Evolutionary conservation across 306 rosid genomes (phyloP), one percentile per base, ranked within the genome.

Genomic region (Cyclanthera cordifolia): DNA sequence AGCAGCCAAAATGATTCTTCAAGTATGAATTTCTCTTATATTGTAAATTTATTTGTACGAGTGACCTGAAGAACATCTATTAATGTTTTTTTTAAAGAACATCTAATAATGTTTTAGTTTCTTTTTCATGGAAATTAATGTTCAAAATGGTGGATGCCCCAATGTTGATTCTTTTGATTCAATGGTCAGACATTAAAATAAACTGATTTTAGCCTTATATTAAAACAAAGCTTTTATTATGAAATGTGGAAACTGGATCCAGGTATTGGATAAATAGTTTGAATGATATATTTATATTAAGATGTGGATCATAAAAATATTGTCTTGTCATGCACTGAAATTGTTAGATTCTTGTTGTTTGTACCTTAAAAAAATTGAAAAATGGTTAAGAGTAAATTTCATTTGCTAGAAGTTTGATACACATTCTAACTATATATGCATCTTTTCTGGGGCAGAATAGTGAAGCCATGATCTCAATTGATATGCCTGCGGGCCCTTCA

Each of bases 401-500:
- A 13, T 68, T 68, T 49, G 13, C 12, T 47, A 15, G 52, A 64
- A 24, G 8, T 45, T 45, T 45, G 49, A 2, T 17, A 16, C 10
- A 4, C 45, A 47, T 69, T 48, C n/a, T 68, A 10, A 50, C 41
- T 17, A 39, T 69, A 9, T 69, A 16, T 17, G n/a, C 23, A 27
- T 45, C 16, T 47, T 50, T 17, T 5, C 21, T 17, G 72, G 39
- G 50, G 64, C 84, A 93, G 99, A 93, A 93, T 70, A 93, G 99
- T 63, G 99, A 93, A 81, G 96, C 99, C 57, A 90, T 93, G 99
- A 85, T 93, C 71, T 87, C 99, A 48, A 93, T 93, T 81, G 99
- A 93, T 80, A 90, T 89, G 99, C 96, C 99, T 3, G 99, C 99
- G 0, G 99, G 99, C 55, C 99, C 99, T 64, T 93, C 99, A 8